Conservation (phyloP, 2,329 filamentous ascomycete genomes). For the Aspergillus felis region DNA sequence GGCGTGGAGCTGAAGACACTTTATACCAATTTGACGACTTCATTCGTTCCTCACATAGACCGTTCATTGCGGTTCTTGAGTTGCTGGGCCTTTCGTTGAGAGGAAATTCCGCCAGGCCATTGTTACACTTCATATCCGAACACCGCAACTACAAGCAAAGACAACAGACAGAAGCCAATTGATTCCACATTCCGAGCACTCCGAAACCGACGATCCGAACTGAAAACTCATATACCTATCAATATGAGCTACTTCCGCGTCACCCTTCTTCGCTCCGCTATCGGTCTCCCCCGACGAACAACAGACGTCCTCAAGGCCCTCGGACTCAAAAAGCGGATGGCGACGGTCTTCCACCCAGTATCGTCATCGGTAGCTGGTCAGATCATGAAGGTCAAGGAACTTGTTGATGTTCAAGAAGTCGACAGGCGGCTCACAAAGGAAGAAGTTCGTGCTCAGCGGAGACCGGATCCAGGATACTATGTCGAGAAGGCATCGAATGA, state of each 20-base stretch:
- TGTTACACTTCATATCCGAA: neutral
- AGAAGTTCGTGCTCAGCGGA: slow-evolving; percentile 67
- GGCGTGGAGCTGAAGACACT: neutral
- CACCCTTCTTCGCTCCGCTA: slow-evolving; percentile 82
- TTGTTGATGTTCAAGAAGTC: slow-evolving; percentile 79
- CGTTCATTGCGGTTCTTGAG: neutral
- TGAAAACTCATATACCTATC: neutral
- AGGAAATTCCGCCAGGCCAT: neutral
- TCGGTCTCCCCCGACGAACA: slow-evolving; percentile 77
- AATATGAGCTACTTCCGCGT: slow-evolving; percentile 82
- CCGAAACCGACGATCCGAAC: neutral
- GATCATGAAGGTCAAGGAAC: slow-evolving; percentile 90
- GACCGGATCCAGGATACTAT: slow-evolving; percentile 76
- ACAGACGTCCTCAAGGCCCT: slow-evolving; percentile 79
- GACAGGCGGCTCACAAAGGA: slow-evolving; percentile 58
- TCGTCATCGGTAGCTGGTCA: slow-evolving; percentile 77
- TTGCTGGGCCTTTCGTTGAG: neutral
- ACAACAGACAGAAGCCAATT: neutral
- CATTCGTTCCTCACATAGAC: neutral
- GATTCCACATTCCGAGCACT: slow-evolving; percentile 1
- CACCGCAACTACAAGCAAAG: neutral
- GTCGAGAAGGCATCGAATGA: slow-evolving; percentile 56
- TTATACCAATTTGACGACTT: neutral
- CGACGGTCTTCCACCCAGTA: slow-evolving; percentile 86
- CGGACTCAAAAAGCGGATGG: slow-evolving; percentile 77